Percentiles rank a stretch among this genome's conserved stretches.
Conservation (phyloP, 768 basidiomycete genomes). For the Gloeopeniophorella convolvens region DNA sequence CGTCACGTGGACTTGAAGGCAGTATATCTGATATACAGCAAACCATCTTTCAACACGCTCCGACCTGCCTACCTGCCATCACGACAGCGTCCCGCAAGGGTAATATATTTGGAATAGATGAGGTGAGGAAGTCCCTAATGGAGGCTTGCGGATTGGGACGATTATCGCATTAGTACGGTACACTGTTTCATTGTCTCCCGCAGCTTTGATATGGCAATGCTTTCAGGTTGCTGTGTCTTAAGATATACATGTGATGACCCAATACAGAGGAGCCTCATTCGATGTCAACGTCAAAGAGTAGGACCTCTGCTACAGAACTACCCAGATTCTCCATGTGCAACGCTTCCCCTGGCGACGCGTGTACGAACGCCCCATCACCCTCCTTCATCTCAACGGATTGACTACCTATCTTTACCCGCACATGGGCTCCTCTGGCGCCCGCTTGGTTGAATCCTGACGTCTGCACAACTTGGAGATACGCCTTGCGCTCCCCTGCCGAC, state of each 20-base stretch:
- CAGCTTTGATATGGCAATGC: too few relatives aligned
- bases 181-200: too few relatives aligned
- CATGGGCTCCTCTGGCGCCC: constrained; percentile 45
- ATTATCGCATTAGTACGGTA: not conserved
- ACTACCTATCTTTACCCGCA: constrained; percentile 43
- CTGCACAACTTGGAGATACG: constrained; percentile 84
- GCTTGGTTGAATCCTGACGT: constrained; percentile 71
- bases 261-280: not conserved
- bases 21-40: constrained; percentile 38
- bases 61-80: constrained; percentile 62
- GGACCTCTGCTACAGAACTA: constrained; percentile 57
- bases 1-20: constrained; percentile 28
- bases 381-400: constrained; percentile 58
- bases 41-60: constrained; percentile 46
- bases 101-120: constrained; percentile 49
- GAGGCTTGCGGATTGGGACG: constrained; percentile 46
- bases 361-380: constrained; percentile 82
- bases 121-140: constrained; percentile 49
- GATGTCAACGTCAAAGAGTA: constrained; percentile 70
- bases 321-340: constrained; percentile 58
- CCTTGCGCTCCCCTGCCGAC: constrained; percentile 39
- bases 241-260: too few relatives aligned
- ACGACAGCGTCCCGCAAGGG: constrained; percentile 47
- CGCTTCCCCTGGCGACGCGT: constrained; percentile 39
- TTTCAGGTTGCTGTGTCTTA: too few relatives aligned